Base-by-base conservation (phyloP, 768 basidiomycete species). In the Sarcodon aspratus region DNA sequence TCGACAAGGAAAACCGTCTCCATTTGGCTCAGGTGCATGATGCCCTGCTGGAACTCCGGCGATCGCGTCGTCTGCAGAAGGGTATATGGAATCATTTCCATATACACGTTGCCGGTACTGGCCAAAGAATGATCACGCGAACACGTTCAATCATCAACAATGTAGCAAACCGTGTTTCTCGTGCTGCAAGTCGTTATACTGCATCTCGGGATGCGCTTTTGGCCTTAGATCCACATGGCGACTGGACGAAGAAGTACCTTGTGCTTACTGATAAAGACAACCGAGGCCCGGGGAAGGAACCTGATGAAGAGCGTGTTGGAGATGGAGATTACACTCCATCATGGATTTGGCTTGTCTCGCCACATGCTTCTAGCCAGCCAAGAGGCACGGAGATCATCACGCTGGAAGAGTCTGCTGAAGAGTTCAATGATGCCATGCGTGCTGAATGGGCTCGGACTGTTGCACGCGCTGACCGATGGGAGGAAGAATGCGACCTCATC, bases 381-480 rank as follows among this genome's bases (percentile, higher is more conserved):
- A n/a, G n/a, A n/a, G 13, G 32, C 15, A 31, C 42, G 15, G n/a
- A 12, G 35, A 21, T 34, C 32, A 42, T 27, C 6, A 27, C 27
- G 12, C 17, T 36, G 9, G 40, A 45, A n/a, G 15, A 18, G n/a
- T 21, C 32, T 15, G 33, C 47, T 10, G 40, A 35, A 36, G 40
- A 48, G 37, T 48, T 21, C 4, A 17, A 27, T 15, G 17, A 45
- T 45, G 51, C 36, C 34, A 36, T 52, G n/a, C 47, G 53, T 9
- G 43, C 45, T 8, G 52, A 54, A 18, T 54, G 53, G 53, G 42
- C 38, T 8, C 36, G 40, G 46, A 10, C 33, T 6, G 40, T 42
- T 21, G 54, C 54, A 9, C 40, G 52, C 2, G 33, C 33, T 3
- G 18, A 44, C 9, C 37, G 53, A 1, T 55, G 54, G 54, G 33